phyloP scores from a whole-genome alignment of 225 moss, liverwort and hornwort genomes.

The Antitrichia curtipendula region DNA sequence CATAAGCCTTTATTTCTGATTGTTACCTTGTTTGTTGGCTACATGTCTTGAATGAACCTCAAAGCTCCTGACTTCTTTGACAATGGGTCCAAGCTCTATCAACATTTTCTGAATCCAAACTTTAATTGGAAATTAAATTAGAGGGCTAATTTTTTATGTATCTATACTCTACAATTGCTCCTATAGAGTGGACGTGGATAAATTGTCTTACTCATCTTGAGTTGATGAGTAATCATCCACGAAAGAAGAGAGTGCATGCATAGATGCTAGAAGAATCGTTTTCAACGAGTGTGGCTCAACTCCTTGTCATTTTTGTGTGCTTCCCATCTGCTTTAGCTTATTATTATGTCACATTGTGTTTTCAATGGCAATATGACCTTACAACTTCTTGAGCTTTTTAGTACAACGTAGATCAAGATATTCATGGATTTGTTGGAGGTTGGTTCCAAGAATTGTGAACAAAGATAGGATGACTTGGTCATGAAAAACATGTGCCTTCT shows the following conservation, averaged over 20 bases:
- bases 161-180: too few species aligned
- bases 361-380: fast-evolving
- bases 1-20: too few species aligned
- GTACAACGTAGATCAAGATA: neutral
- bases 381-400: neutral
- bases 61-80: too few species aligned
- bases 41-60: too few species aligned
- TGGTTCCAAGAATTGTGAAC: neutral
- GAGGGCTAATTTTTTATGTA: too few species aligned
- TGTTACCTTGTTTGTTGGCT: too few species aligned
- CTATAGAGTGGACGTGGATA: too few species aligned
- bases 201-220: too few species aligned
- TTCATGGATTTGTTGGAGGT: fast-evolving
- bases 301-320: fast-evolving
- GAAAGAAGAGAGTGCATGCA: fast-evolving
- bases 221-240: too few species aligned
- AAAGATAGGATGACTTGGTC: neutral
- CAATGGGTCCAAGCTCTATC: too few species aligned
- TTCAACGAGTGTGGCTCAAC: fast-evolving
- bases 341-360: fast-evolving
- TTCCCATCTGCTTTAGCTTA: neutral
- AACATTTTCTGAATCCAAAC: too few species aligned
- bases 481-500: neutral
- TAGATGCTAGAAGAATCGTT: fast-evolving
- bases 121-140: too few species aligned